Evolutionary conservation across 441 rosid species (phyloP).

Genomic region (Manihot esculenta): DNA sequence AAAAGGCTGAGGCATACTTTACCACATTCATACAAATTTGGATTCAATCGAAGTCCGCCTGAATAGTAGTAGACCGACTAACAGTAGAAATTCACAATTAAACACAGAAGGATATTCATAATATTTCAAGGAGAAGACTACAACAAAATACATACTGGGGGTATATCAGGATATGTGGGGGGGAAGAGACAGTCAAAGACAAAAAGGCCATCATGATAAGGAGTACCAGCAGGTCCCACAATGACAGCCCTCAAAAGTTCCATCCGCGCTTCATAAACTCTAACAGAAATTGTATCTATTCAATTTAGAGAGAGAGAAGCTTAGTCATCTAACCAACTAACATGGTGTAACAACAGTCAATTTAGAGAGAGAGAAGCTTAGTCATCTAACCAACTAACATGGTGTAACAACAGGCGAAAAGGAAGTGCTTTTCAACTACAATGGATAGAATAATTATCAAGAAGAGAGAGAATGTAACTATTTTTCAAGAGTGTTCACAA

Average conservation of each 20-base stretch:
- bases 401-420: background rate
- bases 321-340: conserved; percentile 13
- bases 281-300: conserved; percentile 51
- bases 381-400: conserved; percentile 9
- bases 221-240: conserved; percentile 59
- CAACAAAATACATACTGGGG: conserved; percentile 44
- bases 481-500: too few species aligned
- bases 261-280: conserved; percentile 61
- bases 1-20: conserved; percentile 71
- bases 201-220: conserved; percentile 70
- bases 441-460: background rate
- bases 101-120: conserved; percentile 3
- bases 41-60: conserved; percentile 64
- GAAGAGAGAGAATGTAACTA: background rate
- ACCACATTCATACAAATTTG: conserved; percentile 60
- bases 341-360: too few species aligned
- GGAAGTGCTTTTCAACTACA: background rate
- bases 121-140: background rate
- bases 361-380: conserved; percentile 5
- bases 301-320: conserved; percentile 1
- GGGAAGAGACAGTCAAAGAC: conserved; percentile 67
- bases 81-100: conserved; percentile 20
- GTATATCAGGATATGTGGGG: conserved; percentile 41
- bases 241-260: conserved; percentile 61
- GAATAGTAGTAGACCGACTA: conserved; percentile 65